Percentiles rank a stretch among this genome's conserved stretches.
phyloP scores from a whole-genome alignment of 2,329 filamentous ascomycete species.

The Juglanconis juglandina region DNA sequence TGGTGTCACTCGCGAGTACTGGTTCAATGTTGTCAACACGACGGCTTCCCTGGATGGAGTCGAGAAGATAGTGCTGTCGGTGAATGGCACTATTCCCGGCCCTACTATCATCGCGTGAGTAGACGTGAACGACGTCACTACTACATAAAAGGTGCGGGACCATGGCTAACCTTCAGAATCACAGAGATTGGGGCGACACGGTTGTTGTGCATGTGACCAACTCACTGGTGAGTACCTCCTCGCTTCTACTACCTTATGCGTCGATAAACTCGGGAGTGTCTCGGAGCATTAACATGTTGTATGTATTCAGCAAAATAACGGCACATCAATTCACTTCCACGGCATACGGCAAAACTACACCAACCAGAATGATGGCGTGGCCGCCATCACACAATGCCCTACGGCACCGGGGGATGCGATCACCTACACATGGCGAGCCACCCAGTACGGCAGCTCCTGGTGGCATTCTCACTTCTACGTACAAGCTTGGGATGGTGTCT shows the following conservation, averaged over 20 bases:
- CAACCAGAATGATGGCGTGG: conserved; percentile 40
- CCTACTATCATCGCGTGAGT: conserved; percentile 31
- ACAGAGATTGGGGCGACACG: conserved; percentile 55
- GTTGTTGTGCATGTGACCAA: conserved; percentile 20
- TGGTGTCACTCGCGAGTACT: conserved; percentile 35
- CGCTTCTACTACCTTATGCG: background rate
- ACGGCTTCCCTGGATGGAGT: conserved; percentile 33
- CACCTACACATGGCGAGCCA: conserved; percentile 31
- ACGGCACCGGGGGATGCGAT: conserved; percentile 47
- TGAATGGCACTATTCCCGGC: conserved; percentile 47
- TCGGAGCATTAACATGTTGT: conserved; percentile 29
- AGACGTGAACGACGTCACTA: conserved; percentile 20
- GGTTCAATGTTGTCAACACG: conserved; percentile 23
- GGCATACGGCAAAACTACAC: conserved; percentile 41
- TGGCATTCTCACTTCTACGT: conserved; percentile 34
- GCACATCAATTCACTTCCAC: conserved; percentile 45
- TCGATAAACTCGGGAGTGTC: conserved; percentile 20
- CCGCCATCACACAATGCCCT: conserved; percentile 36
- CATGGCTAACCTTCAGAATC: background rate
- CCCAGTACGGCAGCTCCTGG: conserved; percentile 34
- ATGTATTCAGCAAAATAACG: conserved; percentile 52
- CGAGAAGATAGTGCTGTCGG: conserved; percentile 26
- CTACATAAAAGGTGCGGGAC: conserved; percentile 17
- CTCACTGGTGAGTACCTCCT: conserved; percentile 13
- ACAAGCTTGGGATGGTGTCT: conserved; percentile 39